Evolutionary conservation across 2,329 filamentous ascomycete species (phyloP).

Genomic region (Xylariales sp.): DNA sequence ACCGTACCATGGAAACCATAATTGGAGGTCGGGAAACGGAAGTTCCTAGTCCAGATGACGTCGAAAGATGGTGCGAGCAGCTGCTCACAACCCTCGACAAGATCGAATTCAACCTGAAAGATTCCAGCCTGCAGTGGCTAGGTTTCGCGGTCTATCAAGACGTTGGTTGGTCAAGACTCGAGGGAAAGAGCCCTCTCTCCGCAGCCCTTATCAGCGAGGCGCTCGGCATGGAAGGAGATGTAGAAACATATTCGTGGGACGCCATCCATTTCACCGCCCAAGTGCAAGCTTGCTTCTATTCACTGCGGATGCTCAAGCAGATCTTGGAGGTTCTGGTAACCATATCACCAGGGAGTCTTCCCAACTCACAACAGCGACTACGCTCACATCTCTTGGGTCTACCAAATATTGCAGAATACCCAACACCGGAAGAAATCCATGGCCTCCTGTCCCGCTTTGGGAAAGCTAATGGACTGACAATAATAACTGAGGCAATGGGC

Average conservation of each 20-base stretch:
- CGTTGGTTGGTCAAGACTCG: slow-evolving; percentile 24
- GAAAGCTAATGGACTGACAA: background rate
- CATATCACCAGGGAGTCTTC: slow-evolving; percentile 1
- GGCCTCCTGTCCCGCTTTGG: slow-evolving; percentile 1
- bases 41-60: slow-evolving; percentile 18
- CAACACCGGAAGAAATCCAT: background rate
- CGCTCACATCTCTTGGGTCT: slow-evolving; percentile 4
- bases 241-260: slow-evolving; percentile 45
- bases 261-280: slow-evolving; percentile 58
- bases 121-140: slow-evolving; percentile 26
- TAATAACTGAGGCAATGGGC: slow-evolving; percentile 4
- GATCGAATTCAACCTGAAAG: slow-evolving; percentile 13
- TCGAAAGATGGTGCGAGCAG: slow-evolving; percentile 16
- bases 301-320: slow-evolving; percentile 52
- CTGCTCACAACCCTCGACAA: slow-evolving; percentile 21
- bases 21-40: slow-evolving; percentile 27
- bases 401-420: slow-evolving; percentile 9
- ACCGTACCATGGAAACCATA: slow-evolving; percentile 29
- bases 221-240: slow-evolving; percentile 20
- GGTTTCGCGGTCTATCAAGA: slow-evolving; percentile 33
- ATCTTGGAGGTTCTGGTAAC: slow-evolving; percentile 27
- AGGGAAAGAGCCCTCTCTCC: slow-evolving; percentile 27
- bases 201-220: slow-evolving; percentile 24
- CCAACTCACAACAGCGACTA: background rate
- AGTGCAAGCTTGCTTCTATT: slow-evolving; percentile 57